phyloP scores from a whole-genome alignment of 2,329 filamentous ascomycete genomes.

The Aureobasidium lini region DNA sequence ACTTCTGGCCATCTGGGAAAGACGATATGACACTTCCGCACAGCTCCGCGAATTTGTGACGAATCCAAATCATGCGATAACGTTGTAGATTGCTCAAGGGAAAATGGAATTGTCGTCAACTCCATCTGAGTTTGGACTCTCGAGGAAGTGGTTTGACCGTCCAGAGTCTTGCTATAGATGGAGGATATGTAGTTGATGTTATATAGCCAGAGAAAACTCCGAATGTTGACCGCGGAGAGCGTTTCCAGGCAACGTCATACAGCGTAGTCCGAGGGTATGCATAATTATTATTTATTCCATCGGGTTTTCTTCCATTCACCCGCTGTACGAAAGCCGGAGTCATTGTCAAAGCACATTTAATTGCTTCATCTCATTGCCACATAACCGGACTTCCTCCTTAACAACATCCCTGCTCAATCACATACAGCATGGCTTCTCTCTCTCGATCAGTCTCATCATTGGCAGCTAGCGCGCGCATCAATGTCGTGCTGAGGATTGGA shows the following conservation, averaged over 20 bases:
- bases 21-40: background rate
- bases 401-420: background rate
- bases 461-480: background rate
- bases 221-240: background rate
- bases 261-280: background rate
- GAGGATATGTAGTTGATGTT: too few relatives aligned
- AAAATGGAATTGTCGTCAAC: background rate
- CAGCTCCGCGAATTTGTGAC: background rate
- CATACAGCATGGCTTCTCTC: slow-evolving; percentile 3
- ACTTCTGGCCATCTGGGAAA: background rate
- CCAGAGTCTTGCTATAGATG: too few relatives aligned
- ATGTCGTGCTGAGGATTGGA: background rate
- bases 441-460: background rate
- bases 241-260: too few relatives aligned
- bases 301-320: background rate
- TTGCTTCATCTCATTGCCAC: background rate
- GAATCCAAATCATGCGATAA: too few relatives aligned
- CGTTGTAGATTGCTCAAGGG: background rate
- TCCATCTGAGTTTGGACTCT: too few relatives aligned
- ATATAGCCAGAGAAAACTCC: background rate
- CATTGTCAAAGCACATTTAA: background rate
- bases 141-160: too few relatives aligned
- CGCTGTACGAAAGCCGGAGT: background rate
- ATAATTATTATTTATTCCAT: background rate
- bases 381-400: background rate